These are phyloP conservation scores for Penicillium silybi DNA, from an alignment of 495 filamentous ascomycete genomes.

Conservation along the genomic window DNA sequence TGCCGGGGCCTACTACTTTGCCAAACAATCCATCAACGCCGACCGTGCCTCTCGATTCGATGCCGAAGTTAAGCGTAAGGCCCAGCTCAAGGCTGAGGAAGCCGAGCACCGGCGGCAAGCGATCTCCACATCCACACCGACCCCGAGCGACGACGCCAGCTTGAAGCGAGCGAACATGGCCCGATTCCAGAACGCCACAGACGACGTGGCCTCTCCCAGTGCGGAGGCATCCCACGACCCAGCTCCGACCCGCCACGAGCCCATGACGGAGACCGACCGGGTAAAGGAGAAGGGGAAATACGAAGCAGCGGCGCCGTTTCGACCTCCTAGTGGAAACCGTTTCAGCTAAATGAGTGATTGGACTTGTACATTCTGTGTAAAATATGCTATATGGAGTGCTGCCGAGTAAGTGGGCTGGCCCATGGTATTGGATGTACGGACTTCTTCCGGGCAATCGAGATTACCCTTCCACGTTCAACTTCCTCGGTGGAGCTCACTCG, in stretches of 20 bases:
- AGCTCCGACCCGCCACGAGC: constrained; percentile 79
- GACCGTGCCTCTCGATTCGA: constrained; percentile 72
- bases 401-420: background rate
- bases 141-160: constrained; percentile 24
- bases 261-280: constrained; percentile 64
- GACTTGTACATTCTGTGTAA: constrained; percentile 16
- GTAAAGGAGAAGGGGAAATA: constrained; percentile 86
- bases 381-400: background rate
- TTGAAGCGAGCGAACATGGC: constrained; percentile 35
- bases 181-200: constrained; percentile 32
- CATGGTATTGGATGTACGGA: background rate
- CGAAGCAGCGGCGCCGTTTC: constrained; percentile 70
- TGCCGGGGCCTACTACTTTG: constrained; percentile 93
- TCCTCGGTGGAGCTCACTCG: background rate
- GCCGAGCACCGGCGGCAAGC: constrained; percentile 41
- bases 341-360: constrained; percentile 51
- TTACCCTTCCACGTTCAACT: background rate
- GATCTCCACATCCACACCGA: constrained; percentile 11
- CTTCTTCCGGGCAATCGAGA: background rate
- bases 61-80: constrained; percentile 60
- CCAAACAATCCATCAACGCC: constrained; percentile 88
- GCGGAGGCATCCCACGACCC: constrained; percentile 76
- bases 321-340: constrained; percentile 75
- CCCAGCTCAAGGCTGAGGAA: constrained; percentile 57
- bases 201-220: constrained; percentile 72